These are phyloP conservation scores for Solanum gracilifrons DNA, from an alignment of 257 asterid species.

Conservation along the genomic window DNA sequence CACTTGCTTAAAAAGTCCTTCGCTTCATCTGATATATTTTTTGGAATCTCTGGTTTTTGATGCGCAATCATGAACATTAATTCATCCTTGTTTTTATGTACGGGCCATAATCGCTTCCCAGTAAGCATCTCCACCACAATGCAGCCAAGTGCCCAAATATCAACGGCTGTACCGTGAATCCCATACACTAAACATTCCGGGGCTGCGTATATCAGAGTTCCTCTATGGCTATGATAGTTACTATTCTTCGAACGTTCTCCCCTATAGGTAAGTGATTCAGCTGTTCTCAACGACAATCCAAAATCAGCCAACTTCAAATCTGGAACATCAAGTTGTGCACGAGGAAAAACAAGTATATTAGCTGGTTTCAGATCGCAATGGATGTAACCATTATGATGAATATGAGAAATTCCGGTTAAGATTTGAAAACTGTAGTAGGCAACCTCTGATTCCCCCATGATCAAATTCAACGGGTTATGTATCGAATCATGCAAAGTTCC, in stretches of 20 bases:
- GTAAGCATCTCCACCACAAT: background rate
- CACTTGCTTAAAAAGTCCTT: background rate
- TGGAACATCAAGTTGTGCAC: background rate
- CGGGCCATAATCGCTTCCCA: background rate
- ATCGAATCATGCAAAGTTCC: background rate
- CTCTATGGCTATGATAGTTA: background rate
- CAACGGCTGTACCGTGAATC: background rate
- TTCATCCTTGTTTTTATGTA: background rate
- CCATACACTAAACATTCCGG: background rate
- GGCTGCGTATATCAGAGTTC: background rate
- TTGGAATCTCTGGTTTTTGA: background rate
- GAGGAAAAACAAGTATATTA: slow-evolving; percentile 1
- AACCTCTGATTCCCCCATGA: background rate
- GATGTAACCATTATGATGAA: background rate
- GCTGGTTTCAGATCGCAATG: slow-evolving; percentile 3
- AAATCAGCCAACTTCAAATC: background rate
- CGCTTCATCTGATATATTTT: background rate
- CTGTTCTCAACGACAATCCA: background rate
- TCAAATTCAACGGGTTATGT: background rate
- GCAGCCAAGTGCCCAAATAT: slow-evolving; percentile 1
- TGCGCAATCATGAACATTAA: background rate
- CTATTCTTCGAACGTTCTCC: background rate
- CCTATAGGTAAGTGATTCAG: fast-evolving
- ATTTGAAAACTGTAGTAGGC: background rate
- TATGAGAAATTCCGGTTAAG: background rate